Evolutionary conservation across 2,329 filamentous ascomycete genomes (phyloP).

Genomic region (Botrytis paeoniae): DNA sequence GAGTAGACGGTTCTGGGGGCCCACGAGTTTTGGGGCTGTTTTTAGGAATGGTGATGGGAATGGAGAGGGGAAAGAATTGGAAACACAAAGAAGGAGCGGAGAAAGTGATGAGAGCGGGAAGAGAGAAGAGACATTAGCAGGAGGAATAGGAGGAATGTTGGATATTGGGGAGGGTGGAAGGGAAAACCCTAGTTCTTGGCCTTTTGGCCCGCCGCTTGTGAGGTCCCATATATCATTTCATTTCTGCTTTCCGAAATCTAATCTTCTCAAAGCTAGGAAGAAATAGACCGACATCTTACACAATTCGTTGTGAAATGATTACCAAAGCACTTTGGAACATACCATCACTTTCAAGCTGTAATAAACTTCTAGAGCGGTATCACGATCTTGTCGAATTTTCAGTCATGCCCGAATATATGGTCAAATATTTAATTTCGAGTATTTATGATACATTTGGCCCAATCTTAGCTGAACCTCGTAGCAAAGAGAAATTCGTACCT

Average conservation of each 20-base stretch:
- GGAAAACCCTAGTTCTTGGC: slow-evolving; percentile 28
- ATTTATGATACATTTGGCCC: slow-evolving; percentile 30
- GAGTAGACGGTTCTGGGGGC: slow-evolving; percentile 32
- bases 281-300: slow-evolving; percentile 22
- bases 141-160: slow-evolving; percentile 27
- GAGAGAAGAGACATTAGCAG: background rate
- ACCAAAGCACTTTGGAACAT: slow-evolving; percentile 32
- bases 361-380: slow-evolving; percentile 23
- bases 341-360: slow-evolving; percentile 31
- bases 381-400: slow-evolving; percentile 18
- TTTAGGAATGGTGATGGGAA: slow-evolving; percentile 26
- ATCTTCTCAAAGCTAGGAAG: slow-evolving; percentile 22
- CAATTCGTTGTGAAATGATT: slow-evolving; percentile 7
- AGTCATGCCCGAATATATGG: slow-evolving; percentile 26
- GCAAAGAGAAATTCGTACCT: slow-evolving; percentile 24
- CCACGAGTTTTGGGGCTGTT: slow-evolving; percentile 34
- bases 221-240: background rate
- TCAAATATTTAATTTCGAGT: slow-evolving; percentile 27
- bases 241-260: background rate
- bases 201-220: slow-evolving; percentile 27
- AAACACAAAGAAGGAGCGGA: background rate
- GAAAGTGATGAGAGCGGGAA: background rate
- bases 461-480: slow-evolving; percentile 25
- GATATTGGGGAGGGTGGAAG: slow-evolving; percentile 32
- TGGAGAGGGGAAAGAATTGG: background rate